phyloP scores from a whole-genome alignment of 139 green algal species.

The Chlamydomonas eustigma region DNA sequence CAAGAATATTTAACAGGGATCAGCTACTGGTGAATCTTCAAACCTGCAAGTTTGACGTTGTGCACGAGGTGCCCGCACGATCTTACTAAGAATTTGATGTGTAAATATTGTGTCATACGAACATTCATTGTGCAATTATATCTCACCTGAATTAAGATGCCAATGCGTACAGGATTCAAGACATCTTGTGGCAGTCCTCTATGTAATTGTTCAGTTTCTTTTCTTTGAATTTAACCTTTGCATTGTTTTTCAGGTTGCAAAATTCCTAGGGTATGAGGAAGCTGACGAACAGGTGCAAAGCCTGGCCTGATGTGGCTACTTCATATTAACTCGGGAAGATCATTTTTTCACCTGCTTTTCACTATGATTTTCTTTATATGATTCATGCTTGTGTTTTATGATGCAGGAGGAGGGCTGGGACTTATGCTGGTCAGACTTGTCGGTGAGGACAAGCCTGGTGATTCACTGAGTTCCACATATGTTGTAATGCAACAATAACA shows the following conservation, averaged over 20 bases:
- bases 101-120: too few relatives aligned
- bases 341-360: too few relatives aligned
- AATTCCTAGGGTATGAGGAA: conserved; percentile 16
- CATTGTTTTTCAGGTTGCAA: background rate
- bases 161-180: too few relatives aligned
- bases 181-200: background rate
- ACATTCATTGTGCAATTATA: too few relatives aligned
- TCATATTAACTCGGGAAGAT: too few relatives aligned
- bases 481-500: too few relatives aligned
- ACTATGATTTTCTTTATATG: too few relatives aligned
- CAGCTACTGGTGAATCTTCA: conserved; percentile 26
- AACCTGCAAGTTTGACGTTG: conserved; percentile 29
- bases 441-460: conserved; percentile 18
- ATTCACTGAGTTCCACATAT: too few relatives aligned
- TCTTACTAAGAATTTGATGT: background rate
- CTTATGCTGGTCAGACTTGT: conserved; percentile 40
- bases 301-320: too few relatives aligned
- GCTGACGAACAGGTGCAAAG: background rate
- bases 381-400: too few relatives aligned
- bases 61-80: conserved; percentile 19
- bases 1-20: background rate
- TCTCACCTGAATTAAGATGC: too few relatives aligned
- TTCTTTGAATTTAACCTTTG: too few relatives aligned
- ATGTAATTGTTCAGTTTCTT: background rate
- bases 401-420: conserved; percentile 30